Base-by-base conservation (phyloP, 495 filamentous ascomycete species). In the Penicillium cinerascens region DNA sequence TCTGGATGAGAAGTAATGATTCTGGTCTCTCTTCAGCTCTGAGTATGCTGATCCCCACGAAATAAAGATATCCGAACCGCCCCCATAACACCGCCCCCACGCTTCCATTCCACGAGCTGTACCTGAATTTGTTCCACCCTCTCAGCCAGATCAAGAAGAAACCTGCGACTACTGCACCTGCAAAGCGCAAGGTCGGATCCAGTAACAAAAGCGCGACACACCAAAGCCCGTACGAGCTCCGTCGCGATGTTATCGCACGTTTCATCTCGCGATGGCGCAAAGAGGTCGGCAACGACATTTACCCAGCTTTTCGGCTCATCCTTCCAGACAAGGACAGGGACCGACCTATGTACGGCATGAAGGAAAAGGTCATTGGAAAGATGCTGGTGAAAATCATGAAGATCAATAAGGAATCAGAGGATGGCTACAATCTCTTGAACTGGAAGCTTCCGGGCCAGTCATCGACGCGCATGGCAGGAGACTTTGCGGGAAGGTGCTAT, bases 281-380 rank as follows among this genome's bases (percentile, higher is more conserved):
- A 44, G 86, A 95, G 41, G 91, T 95, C 18, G 93, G 93, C 42
- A 75, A 87, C 58, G 92, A 98, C 64, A 88, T 97, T 55, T 96
- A 95, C 69, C 95, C 95, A 2, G 92, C 91, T 17, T 82, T 98
- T 67, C 82, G 93, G 29, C 77, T 98, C 44, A 95, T 97, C 59
- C 73, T 96, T n/a, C 90, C 91, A 0, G 89, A 92, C 59, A 95
- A 95, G 63, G 93, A 98, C 62, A 80, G 92, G 27, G 92, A 97
- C 52, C 82, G 93, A 29, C 87, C 88, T 29, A 91, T 96, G 82
- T 98, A 98, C 61, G 89, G 92, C 3, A 78, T 98, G 25, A 97
- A 97, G 67, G 93, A 98, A 73, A 91, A 88, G 67, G 82, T 82
- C 15, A 92, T 97, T 49, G 92, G 85, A 4, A 95, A 88, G 59